A percentile compares a stretch with the other conserved stretches of the same genome.
phyloP scores from a whole-genome alignment of 352 stramenopile species.

The Phytopythium kandeliae region DNA sequence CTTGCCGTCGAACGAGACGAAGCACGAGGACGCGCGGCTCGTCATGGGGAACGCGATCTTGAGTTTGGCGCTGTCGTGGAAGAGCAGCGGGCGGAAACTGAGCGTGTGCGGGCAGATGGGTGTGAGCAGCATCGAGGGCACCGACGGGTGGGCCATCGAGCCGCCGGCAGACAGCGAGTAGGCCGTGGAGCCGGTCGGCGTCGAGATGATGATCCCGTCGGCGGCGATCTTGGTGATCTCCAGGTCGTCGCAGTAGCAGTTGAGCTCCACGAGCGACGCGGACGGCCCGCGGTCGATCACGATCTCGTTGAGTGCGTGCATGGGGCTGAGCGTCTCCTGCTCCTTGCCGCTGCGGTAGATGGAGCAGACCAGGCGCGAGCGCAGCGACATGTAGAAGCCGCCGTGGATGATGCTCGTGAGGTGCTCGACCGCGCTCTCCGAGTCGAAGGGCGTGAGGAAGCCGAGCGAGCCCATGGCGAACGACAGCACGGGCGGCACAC shows the following conservation, averaged over 20 bases:
- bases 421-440: constrained; percentile 56
- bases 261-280: constrained; percentile 91
- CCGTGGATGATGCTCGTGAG: constrained; percentile 71
- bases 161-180: constrained; percentile 97
- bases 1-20: constrained; percentile 91
- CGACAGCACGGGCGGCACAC: constrained; percentile 93
- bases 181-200: constrained; percentile 96
- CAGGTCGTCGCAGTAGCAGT: constrained; percentile 96
- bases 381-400: constrained; percentile 80
- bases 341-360: constrained; percentile 63
- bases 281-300: constrained; percentile 94
- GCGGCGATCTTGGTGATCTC: constrained; percentile 94
- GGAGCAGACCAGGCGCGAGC: constrained; percentile 65
- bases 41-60: constrained; percentile 87
- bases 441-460: constrained; percentile 95
- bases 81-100: constrained; percentile 89
- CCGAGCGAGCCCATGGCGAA: constrained; percentile 94
- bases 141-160: constrained; percentile 96
- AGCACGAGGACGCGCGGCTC: constrained; percentile 64
- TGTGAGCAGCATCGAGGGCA: constrained; percentile 97
- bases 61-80: constrained; percentile 88
- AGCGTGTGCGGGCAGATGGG: constrained; percentile 98
- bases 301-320: constrained; percentile 98
- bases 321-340: constrained; percentile 40
- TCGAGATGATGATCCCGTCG: constrained; percentile 99